Conservation (phyloP, 345 rosid genomes). For the Fremontodendron californicum region DNA sequence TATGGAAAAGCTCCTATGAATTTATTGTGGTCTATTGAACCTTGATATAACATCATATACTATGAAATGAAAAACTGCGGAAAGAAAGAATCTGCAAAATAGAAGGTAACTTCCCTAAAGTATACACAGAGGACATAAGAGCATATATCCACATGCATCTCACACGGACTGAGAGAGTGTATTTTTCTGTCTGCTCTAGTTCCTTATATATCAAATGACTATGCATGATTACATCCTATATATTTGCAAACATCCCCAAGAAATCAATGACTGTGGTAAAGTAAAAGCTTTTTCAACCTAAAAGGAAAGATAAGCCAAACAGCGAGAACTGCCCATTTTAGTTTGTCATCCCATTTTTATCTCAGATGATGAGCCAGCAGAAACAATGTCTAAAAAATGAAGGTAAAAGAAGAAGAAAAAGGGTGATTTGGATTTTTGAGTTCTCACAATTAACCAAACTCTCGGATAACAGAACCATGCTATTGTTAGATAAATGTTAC, state of each 20-base stretch:
- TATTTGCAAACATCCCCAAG: neutral
- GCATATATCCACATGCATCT: neutral
- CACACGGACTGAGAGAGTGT: neutral
- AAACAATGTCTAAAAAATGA: neutral
- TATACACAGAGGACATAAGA: neutral
- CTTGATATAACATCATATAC: neutral
- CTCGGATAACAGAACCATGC: neutral
- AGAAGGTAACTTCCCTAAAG: neutral
- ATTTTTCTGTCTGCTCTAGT: neutral
- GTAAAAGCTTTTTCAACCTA: neutral
- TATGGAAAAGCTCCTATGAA: neutral
- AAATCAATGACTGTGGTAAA: neutral
- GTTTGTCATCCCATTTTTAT: too few species aligned
- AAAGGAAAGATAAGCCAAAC: neutral
- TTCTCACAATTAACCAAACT: neutral
- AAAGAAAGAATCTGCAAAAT: neutral
- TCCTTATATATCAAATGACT: neutral
- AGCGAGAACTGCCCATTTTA: too few species aligned
- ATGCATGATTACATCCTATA: neutral
- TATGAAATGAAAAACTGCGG: neutral
- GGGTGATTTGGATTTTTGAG: neutral
- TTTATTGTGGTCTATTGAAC: neutral
- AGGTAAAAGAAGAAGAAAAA: neutral
- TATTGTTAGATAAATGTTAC: neutral
- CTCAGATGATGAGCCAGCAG: neutral